These are phyloP conservation scores for Sphaerostilbella broomeana DNA, from an alignment of 2,329 filamentous ascomycete genomes.

Conservation along the genomic window DNA sequence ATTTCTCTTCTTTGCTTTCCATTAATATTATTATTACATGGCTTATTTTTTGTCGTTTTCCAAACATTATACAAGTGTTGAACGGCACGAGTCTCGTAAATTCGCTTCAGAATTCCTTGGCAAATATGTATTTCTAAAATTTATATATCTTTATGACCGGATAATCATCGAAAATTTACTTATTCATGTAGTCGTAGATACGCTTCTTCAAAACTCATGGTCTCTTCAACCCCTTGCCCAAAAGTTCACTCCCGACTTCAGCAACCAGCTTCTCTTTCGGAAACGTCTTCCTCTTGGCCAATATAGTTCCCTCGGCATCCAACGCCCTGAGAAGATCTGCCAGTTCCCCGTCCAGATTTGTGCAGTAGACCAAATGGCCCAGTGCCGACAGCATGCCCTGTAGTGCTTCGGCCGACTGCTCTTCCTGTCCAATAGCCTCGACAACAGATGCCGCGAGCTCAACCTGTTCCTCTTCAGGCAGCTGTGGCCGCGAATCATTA, in stretches of 20 bases:
- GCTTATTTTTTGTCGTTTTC: no score
- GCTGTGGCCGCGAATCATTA: slow-evolving; percentile 46
- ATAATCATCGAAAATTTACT: no score
- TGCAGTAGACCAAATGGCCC: slow-evolving; percentile 68
- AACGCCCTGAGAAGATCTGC: slow-evolving; percentile 71
- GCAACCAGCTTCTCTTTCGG: slow-evolving; percentile 50
- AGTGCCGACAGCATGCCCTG: slow-evolving; percentile 71
- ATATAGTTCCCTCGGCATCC: slow-evolving; percentile 62
- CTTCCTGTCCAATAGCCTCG: slow-evolving; percentile 60
- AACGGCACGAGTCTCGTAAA: no score
- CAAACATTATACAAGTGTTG: no score
- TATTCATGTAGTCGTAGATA: no score
- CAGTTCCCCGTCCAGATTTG: slow-evolving; percentile 65
- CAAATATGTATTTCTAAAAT: no score
- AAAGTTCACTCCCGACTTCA: slow-evolving; percentile 46
- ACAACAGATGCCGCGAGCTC: slow-evolving; percentile 76
- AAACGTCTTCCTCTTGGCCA: slow-evolving; percentile 50
- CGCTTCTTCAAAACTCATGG: slow-evolving; percentile 20
- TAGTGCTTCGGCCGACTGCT: slow-evolving; percentile 61
- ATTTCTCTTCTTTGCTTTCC: background rate
- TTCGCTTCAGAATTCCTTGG: no score
- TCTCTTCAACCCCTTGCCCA: slow-evolving; percentile 43
- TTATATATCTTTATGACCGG: no score
- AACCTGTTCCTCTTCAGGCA: slow-evolving; percentile 67
- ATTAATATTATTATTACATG: no score